Evolutionary conservation across 352 stramenopile genomes (phyloP).

Genomic region (Bremia lactucae): DNA sequence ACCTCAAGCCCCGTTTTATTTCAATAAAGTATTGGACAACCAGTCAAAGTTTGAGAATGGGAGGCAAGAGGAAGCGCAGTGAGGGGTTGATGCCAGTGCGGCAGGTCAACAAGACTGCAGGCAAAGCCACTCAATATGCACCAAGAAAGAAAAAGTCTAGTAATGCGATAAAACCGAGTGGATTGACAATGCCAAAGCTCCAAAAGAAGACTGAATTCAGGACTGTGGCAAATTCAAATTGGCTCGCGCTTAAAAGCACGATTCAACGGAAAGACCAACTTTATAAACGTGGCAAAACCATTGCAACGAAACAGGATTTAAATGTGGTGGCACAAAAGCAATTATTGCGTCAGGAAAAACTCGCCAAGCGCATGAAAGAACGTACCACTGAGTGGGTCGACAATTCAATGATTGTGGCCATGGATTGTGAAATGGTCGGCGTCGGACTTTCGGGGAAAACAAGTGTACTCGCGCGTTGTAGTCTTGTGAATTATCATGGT

Average conservation of each 20-base stretch:
- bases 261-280: slow-evolving; percentile 33
- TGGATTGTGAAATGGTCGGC: slow-evolving; percentile 87
- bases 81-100: slow-evolving; percentile 1
- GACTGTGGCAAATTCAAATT: slow-evolving; percentile 49
- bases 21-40: no score
- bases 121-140: neutral
- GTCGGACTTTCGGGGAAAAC: slow-evolving; percentile 66
- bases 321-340: slow-evolving; percentile 29
- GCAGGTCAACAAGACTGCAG: neutral
- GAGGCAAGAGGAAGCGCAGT: slow-evolving; percentile 24
- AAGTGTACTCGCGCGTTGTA: slow-evolving; percentile 77
- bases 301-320: slow-evolving; percentile 25
- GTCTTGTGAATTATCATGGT: slow-evolving; percentile 80
- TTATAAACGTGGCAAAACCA: slow-evolving; percentile 9
- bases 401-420: slow-evolving; percentile 61
- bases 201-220: slow-evolving; percentile 17
- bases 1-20: no score
- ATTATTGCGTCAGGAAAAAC: slow-evolving; percentile 37
- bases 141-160: slow-evolving; percentile 14
- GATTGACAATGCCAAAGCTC: slow-evolving; percentile 10
- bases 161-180: slow-evolving; percentile 9
- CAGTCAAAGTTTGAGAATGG: no score
- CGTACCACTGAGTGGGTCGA: slow-evolving; percentile 69
- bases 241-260: slow-evolving; percentile 62
- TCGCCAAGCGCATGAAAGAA: slow-evolving; percentile 33